phyloP scores from a whole-genome alignment of 495 filamentous ascomycete genomes.

The Neurospora sp. region DNA sequence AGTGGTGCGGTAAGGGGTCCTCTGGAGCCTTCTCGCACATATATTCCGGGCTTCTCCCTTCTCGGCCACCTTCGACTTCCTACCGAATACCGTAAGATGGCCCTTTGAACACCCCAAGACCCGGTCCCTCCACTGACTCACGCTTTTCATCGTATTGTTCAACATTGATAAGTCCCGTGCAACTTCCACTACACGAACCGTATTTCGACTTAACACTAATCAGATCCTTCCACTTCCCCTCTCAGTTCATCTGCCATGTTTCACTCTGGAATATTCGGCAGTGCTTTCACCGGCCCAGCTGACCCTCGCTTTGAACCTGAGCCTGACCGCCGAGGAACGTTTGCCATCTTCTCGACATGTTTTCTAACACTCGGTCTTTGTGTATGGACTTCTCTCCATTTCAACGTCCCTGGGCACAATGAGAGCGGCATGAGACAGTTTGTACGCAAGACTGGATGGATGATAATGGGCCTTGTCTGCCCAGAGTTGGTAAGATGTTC shows the following conservation, averaged over 20 bases:
- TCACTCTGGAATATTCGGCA: background rate
- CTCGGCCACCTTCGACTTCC: background rate
- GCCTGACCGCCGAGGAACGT: background rate
- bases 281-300: background rate
- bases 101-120: background rate
- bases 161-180: too few relatives aligned
- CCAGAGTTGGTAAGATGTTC: background rate
- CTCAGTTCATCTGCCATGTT: background rate
- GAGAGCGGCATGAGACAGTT: background rate
- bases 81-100: background rate
- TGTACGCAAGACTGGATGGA: background rate
- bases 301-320: background rate
- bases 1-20: background rate
- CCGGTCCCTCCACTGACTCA: background rate
- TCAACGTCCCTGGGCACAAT: background rate
- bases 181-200: too few relatives aligned
- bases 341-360: background rate
- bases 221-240: background rate
- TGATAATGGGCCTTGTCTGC: background rate
- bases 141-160: too few relatives aligned
- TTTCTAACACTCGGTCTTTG: background rate
- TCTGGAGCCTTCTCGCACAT: background rate
- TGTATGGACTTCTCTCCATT: background rate
- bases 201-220: too few relatives aligned
- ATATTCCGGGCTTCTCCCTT: background rate